Evolutionary conservation across 441 rosid species (phyloP), one percentile per base, ranked within the genome.

Genomic region (Theobroma grandiflorum): DNA sequence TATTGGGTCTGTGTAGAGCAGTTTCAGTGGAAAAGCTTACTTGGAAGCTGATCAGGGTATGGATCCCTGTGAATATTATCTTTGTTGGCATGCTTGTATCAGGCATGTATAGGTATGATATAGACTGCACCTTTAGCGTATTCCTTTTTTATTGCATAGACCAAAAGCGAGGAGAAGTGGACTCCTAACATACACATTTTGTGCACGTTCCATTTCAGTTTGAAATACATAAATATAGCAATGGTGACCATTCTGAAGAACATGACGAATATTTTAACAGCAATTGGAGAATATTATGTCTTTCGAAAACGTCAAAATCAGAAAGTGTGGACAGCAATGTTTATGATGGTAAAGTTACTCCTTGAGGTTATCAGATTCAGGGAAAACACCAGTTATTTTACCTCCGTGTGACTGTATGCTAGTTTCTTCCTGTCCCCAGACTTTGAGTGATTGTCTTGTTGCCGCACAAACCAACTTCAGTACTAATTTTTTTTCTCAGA

Each of bases 211-310:
- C 52, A 71, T 78, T 90, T 83, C 96, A 96, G 98, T 83, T 88
- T 96, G 92, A 96, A 90, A 82, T 87, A 91, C 90, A 94, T 93
- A 72, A 96, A 94, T 74, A 89, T 96, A 18, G 98, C 99, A 79
- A 96, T 96, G 99, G 98, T 96, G 84, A 96, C 98, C 79, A 86
- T 94, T 74, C 86, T 96, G 92, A 96, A 96, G 96, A 96, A 96
- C 79, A 88, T 92, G 80, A 90, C 99, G 18, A 96, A 96, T 87
- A 94, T 96, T 82, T 79, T 96, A 72, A 94, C 99, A 33, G 99
- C 98, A 72, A 68, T 90, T 16, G 99, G 99, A 53, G 99, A 96
- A 74, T 74, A 93, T 3, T 96, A 93, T 82, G 84, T 96, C 72
- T 96, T 94, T 68, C 89, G 93, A 15, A 94, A 93, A 81, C 98